Base-by-base conservation (phyloP, 1,284 basidiomycete species). In the Fomitiporia mediterranea region DNA sequence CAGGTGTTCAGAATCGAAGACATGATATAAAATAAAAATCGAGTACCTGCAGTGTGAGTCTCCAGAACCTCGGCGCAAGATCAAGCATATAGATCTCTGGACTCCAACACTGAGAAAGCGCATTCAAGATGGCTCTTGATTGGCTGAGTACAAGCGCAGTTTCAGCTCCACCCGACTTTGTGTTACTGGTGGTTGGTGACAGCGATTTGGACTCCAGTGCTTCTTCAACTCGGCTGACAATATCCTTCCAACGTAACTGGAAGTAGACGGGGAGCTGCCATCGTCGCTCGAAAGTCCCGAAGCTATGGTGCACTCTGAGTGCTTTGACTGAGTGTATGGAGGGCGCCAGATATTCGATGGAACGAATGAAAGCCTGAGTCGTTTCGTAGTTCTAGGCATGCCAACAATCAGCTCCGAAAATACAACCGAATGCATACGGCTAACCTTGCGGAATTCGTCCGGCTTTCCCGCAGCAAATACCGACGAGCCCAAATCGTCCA, bases 241-340 rank as follows among this genome's bases (percentile, higher is more conserved):
- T 90, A 65, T 97, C 94, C 68, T 98, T 96, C 88, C 94, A 96
- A n/a, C 95, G 82, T 61, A 99, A 76, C 68, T 99, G 96, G 70
- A 97, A 98, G 68, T 99, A 99, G 15, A 98, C 90, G 0, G 93
- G 90, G 4, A 99, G 77, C 67, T 98, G 96, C 95, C 96, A 99
- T 39, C 94, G 79, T 55, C 83, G 79, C 65, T 89, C 83, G 65
- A 98, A 96, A 0, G 84, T 70, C 5, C 68, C 63, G 69, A 88
- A 95, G 3, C 84, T 75, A 0, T 84, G 79, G 68, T 93, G 89
- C 3, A 72, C 66, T 3, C 91, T 82, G 79, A 96, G 84, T 0
- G 76, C 74, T 57, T 83, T 74, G 9, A 94, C 80, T 1, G 89
- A 80, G 35, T 80, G 74, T 9, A 79, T 68, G 0, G 91, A 91